phyloP scores from a whole-genome alignment of 306 rosid species.

The Vicia sativa region DNA sequence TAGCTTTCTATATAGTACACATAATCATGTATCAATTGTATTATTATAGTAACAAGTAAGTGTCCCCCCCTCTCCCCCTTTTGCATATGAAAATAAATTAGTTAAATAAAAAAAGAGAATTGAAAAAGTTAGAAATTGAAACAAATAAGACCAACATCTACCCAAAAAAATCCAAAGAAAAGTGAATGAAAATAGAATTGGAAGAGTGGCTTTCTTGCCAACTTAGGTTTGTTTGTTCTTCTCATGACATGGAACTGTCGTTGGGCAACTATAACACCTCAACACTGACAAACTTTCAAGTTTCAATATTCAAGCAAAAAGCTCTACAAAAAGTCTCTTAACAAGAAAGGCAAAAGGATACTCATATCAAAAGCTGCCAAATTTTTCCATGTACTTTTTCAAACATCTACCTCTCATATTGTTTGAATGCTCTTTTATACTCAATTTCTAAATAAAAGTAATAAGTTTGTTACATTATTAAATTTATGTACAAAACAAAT shows the following conservation, averaged over 20 bases:
- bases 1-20: no score
- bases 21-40: no score
- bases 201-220: slow-evolving; percentile 41
- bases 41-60: no score
- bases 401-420: slow-evolving; percentile 10
- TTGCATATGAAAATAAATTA: no score
- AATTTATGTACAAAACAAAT: no score
- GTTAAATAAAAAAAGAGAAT: no score
- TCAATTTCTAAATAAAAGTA: background rate
- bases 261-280: slow-evolving; percentile 38
- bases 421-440: background rate
- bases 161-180: slow-evolving; percentile 23
- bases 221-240: slow-evolving; percentile 38
- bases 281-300: slow-evolving; percentile 43
- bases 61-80: no score
- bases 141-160: slow-evolving; percentile 11
- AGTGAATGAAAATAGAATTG: slow-evolving; percentile 30
- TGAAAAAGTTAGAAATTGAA: background rate
- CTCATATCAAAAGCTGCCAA: slow-evolving; percentile 29
- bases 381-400: slow-evolving; percentile 1
- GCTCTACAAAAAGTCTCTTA: slow-evolving; percentile 32
- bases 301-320: slow-evolving; percentile 42
- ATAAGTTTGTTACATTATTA: no score
- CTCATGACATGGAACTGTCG: slow-evolving; percentile 38
- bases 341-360: slow-evolving; percentile 8